phyloP scores from a whole-genome alignment of 371 early-diverging fungal genomes.

The Haplosporangium sp. region DNA sequence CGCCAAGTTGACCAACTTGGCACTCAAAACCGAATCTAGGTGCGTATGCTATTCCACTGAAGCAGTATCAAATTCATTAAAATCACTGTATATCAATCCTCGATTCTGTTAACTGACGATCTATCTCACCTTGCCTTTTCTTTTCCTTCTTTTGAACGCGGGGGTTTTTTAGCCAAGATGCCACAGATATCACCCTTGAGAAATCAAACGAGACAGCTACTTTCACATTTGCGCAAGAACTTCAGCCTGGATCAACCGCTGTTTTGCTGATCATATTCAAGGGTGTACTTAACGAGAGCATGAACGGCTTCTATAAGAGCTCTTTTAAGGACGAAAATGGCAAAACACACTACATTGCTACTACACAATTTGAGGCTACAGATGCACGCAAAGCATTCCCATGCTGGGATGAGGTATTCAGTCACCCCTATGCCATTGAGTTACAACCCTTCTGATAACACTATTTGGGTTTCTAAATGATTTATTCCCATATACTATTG shows the following conservation, averaged over 20 bases:
- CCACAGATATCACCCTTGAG: slow-evolving; percentile 74
- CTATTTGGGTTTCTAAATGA: background rate
- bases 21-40: slow-evolving; percentile 70
- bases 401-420: slow-evolving; percentile 86
- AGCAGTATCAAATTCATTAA: background rate
- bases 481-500: background rate
- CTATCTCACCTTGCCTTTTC: background rate
- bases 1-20: slow-evolving; percentile 61
- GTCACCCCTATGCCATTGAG: background rate
- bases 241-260: slow-evolving; percentile 77
- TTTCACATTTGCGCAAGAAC: slow-evolving; percentile 73
- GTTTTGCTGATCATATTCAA: slow-evolving; percentile 75
- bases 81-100: background rate
- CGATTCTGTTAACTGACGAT: background rate
- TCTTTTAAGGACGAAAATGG: slow-evolving; percentile 82
- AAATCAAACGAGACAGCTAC: slow-evolving; percentile 77
- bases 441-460: background rate
- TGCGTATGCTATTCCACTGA: slow-evolving; percentile 19
- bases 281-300: slow-evolving; percentile 85
- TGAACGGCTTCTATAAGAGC: slow-evolving; percentile 92
- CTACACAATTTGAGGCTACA: slow-evolving; percentile 95
- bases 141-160: background rate
- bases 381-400: slow-evolving; percentile 94
- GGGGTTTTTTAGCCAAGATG: slow-evolving; percentile 63
- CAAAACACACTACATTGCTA: slow-evolving; percentile 79